Conservation (phyloP, 805 yeast genomes). For the Candida qinlingensis region DNA sequence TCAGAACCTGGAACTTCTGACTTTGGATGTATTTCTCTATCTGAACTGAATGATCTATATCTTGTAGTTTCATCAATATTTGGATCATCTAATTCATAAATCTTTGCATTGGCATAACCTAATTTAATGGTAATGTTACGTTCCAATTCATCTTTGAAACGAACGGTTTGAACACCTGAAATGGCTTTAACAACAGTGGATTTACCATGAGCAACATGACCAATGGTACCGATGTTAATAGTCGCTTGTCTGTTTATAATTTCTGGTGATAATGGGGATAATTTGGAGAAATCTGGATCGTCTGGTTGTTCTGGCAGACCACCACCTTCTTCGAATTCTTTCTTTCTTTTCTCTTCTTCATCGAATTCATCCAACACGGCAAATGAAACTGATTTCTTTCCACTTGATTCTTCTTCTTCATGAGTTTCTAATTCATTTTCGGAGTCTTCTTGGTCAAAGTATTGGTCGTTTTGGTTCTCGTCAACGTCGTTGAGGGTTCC, state of each 20-base stretch:
- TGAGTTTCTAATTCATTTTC: slow-evolving; percentile 34
- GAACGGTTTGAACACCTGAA: slow-evolving; percentile 97
- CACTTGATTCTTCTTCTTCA: slow-evolving; percentile 34
- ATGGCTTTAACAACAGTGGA: slow-evolving; percentile 92
- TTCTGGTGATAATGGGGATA: slow-evolving; percentile 90
- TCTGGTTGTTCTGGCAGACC: slow-evolving; percentile 96
- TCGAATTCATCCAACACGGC: slow-evolving; percentile 65
- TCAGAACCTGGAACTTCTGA: slow-evolving; percentile 82
- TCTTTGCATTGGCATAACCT: slow-evolving; percentile 98
- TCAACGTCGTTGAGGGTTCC: slow-evolving; percentile 42
- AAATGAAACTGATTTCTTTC: slow-evolving; percentile 76
- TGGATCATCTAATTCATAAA: slow-evolving; percentile 85
- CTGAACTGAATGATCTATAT: slow-evolving; percentile 90
- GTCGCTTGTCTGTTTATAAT: slow-evolving; percentile 99
- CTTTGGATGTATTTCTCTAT: slow-evolving; percentile 90
- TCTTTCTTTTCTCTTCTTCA: slow-evolving; percentile 70
- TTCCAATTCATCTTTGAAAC: slow-evolving; percentile 98
- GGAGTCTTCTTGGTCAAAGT: slow-evolving; percentile 34
- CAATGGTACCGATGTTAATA: slow-evolving; percentile 95
- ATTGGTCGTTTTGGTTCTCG: slow-evolving; percentile 19
- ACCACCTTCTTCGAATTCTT: slow-evolving; percentile 96
- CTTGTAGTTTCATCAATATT: slow-evolving; percentile 91
- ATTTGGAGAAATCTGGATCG: slow-evolving; percentile 71
- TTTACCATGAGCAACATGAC: slow-evolving; percentile 95
- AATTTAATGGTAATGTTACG: slow-evolving; percentile 97